Evolutionary conservation across 169 alveolate genomes (phyloP).

Genomic region (Plasmodium vinckei): DNA sequence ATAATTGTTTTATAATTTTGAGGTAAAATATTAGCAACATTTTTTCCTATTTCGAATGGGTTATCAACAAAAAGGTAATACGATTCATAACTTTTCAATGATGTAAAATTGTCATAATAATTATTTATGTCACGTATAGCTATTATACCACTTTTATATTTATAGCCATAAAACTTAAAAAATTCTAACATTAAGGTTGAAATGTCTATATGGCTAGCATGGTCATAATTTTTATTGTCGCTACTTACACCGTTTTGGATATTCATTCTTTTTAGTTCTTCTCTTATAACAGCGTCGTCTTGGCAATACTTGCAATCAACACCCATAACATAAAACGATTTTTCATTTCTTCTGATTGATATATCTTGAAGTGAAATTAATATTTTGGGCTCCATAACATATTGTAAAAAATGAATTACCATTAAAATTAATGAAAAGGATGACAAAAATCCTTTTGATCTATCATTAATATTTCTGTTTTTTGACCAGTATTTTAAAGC

Average conservation of each 20-base stretch:
- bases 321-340: constrained; percentile 84
- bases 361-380: constrained; percentile 87
- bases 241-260: constrained; percentile 55
- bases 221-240: background rate
- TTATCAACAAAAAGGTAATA: constrained; percentile 83
- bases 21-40: constrained; percentile 84
- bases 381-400: constrained; percentile 81
- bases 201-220: constrained; percentile 24
- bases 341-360: constrained; percentile 82
- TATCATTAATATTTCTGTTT: constrained; percentile 82
- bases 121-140: constrained; percentile 78
- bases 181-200: constrained; percentile 53
- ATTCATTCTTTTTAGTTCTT: constrained; percentile 75
- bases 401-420: constrained; percentile 87
- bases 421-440: constrained; percentile 87
- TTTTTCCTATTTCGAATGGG: constrained; percentile 87
- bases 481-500: constrained; percentile 88
- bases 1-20: constrained; percentile 68
- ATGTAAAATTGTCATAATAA: constrained; percentile 62
- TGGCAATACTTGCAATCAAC: constrained; percentile 84
- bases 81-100: constrained; percentile 48
- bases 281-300: constrained; percentile 76
- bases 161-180: constrained; percentile 76
- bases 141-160: constrained; percentile 76
- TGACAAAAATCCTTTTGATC: constrained; percentile 87